These are phyloP conservation scores for Beauveria brongniartii DNA, from an alignment of 2,329 filamentous ascomycete genomes.

Conservation along the genomic window DNA sequence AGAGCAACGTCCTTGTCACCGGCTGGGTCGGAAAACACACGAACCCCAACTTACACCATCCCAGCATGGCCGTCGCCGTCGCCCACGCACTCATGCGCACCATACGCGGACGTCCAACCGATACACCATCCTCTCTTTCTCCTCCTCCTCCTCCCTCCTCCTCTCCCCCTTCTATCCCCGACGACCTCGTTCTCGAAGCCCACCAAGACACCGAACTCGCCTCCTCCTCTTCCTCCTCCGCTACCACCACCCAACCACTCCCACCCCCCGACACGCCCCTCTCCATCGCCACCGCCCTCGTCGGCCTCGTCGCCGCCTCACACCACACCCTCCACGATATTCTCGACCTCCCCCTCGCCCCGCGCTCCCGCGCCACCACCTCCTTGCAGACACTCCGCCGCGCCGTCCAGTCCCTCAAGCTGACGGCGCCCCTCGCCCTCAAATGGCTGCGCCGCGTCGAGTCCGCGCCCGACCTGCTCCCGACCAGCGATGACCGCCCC, in stretches of 20 bases:
- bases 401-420: slow-evolving; percentile 12
- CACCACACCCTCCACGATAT: slow-evolving; percentile 11
- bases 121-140: neutral
- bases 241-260: neutral
- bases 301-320: slow-evolving; percentile 17
- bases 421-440: slow-evolving; percentile 14
- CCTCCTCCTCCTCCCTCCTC: neutral
- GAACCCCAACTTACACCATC: neutral
- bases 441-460: slow-evolving; percentile 14
- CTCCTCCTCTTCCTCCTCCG: neutral
- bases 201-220: neutral
- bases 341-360: neutral
- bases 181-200: neutral
- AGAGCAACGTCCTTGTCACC: no score
- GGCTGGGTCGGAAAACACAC: no score
- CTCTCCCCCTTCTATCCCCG: neutral
- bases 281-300: slow-evolving; percentile 3
- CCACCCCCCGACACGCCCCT: neutral
- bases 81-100: slow-evolving; percentile 2
- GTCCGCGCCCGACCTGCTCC: neutral
- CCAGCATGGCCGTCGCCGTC: slow-evolving; percentile 1
- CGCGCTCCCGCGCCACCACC: slow-evolving; percentile 4
- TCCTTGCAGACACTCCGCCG: neutral
- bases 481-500: slow-evolving; percentile 1
- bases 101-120: neutral